These are phyloP conservation scores for Dothistroma pini DNA, from an alignment of 2,329 filamentous ascomycete genomes.

Conservation along the genomic window DNA sequence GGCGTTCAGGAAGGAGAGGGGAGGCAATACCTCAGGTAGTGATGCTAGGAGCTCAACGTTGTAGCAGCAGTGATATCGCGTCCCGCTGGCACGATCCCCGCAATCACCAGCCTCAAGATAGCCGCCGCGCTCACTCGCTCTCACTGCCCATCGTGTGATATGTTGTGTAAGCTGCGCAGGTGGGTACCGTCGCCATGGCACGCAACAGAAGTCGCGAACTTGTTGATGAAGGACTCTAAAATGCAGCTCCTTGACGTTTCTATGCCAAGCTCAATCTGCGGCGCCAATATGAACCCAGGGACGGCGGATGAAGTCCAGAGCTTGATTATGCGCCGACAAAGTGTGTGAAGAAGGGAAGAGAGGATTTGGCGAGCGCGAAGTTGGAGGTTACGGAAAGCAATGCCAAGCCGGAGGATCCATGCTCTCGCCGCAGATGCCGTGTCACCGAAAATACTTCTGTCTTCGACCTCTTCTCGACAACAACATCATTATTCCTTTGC, in stretches of 20 bases:
- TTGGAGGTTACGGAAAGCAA: neutral
- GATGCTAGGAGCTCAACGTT: too few species aligned
- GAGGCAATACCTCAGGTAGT: neutral
- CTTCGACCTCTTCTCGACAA: neutral
- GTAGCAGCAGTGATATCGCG: too few species aligned
- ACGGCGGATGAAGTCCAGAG: slow-evolving; percentile 23
- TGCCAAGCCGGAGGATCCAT: slow-evolving; percentile 9
- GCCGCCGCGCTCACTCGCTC: neutral
- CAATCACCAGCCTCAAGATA: too few species aligned
- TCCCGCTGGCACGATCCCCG: too few species aligned
- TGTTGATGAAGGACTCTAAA: slow-evolving; percentile 24
- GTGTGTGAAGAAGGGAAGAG: slow-evolving; percentile 23
- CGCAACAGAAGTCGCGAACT: slow-evolving; percentile 15
- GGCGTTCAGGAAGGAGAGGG: slow-evolving; percentile 15
- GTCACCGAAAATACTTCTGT: neutral
- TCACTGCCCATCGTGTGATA: neutral
- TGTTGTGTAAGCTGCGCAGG: slow-evolving; percentile 27
- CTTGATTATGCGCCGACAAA: slow-evolving; percentile 32
- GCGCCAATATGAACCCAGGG: slow-evolving; percentile 32
- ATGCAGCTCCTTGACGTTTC: slow-evolving; percentile 17
- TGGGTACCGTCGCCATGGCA: slow-evolving; percentile 25
- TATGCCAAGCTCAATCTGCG: slow-evolving; percentile 18
- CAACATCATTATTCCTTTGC: neutral
- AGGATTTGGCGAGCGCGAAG: slow-evolving; percentile 4
- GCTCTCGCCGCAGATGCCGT: neutral